Evolutionary conservation across 2,329 filamentous ascomycete species (phyloP), one percentile per base, ranked within the genome.

Genomic region (Teratosphaeria destructans): DNA sequence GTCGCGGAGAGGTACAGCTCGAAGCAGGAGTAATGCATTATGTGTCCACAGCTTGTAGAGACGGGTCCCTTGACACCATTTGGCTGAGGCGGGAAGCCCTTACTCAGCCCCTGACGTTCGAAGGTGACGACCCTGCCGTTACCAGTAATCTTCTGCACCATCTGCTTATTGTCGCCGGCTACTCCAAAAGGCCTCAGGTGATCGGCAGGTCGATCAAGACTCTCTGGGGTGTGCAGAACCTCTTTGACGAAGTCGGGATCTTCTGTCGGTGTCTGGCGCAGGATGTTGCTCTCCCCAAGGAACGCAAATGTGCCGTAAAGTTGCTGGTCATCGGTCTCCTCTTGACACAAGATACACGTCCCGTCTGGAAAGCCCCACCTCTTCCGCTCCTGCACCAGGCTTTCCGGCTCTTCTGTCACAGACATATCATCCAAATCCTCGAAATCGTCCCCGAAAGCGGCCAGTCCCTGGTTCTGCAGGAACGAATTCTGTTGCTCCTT

Each of bases 11-110:
- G 88, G 70, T 97, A 99, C 49, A 88, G 84, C 68, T 96, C 91
- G 71, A 99, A 99, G 75, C 94, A 99, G 66, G 84, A 85, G 72
- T 89, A 97, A 73, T 99, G 94, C 94, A 99, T 99, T 69, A 99
- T 95, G 73, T 99, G 94, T 2, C 94, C 94, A 73, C 94, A 99
- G 10, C 93, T 90, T 39, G 89, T 89, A 11, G 92, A 89, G 1
- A 97, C 87, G 0, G 93, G 89, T 0, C 92, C 94, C 19, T 83
- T 79, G 37, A 85, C 85, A 11, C 61, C 59, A 29, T 65, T 60
- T 49, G 85, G 80, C 10, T 81, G 78, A 6, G 85, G 80, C 2
- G 90, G 87, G 69, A 95, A 99, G 0, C 94, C 94, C 73, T 92
- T 95, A 35, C 93, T 92, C 55, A 99, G 82, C 5, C 86, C 86